Evolutionary conservation across 139 green algal genomes (phyloP).

Genomic region (Volvox reticuliferus): DNA sequence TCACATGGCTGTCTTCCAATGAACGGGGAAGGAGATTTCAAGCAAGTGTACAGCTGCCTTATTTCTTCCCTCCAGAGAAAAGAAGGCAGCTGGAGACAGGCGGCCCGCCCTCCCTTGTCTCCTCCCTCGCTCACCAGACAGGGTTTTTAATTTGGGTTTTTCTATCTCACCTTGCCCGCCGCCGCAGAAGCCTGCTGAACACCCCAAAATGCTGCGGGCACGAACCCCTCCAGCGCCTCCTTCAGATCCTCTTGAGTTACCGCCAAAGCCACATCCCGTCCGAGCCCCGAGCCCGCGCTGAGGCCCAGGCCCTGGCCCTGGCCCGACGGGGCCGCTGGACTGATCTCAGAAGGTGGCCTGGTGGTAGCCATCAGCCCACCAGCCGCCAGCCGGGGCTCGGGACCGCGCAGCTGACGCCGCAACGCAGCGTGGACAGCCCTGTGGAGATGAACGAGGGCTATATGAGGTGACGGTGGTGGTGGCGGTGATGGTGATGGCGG

Average conservation of each 20-base stretch:
- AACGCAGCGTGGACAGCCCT: constrained; percentile 17
- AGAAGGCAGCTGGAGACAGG: too few relatives aligned
- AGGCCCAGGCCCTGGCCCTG: neutral
- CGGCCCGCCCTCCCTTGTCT: neutral
- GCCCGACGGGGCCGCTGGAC: too few relatives aligned
- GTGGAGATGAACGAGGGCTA: too few relatives aligned
- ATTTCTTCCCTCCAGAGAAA: too few relatives aligned
- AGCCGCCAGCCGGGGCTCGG: neutral
- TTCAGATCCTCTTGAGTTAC: constrained; percentile 63
- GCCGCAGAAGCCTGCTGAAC: constrained; percentile 15
- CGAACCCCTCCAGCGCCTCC: constrained; percentile 70
- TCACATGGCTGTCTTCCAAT: too few relatives aligned
- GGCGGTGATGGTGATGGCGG: too few relatives aligned
- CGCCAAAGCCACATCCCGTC: constrained; percentile 7
- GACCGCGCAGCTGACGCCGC: constrained; percentile 19
- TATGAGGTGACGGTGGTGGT: too few relatives aligned
- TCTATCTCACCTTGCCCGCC: neutral
- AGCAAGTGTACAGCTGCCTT: too few relatives aligned
- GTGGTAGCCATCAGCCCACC: neutral
- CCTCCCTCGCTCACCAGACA: neutral
- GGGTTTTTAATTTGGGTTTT: neutral
- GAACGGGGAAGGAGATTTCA: too few relatives aligned
- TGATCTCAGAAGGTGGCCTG: neutral
- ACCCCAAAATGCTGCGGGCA: constrained; percentile 79
- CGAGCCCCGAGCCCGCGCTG: neutral